Base-by-base conservation (phyloP, 768 basidiomycete species). In the Suillus decipiens region DNA sequence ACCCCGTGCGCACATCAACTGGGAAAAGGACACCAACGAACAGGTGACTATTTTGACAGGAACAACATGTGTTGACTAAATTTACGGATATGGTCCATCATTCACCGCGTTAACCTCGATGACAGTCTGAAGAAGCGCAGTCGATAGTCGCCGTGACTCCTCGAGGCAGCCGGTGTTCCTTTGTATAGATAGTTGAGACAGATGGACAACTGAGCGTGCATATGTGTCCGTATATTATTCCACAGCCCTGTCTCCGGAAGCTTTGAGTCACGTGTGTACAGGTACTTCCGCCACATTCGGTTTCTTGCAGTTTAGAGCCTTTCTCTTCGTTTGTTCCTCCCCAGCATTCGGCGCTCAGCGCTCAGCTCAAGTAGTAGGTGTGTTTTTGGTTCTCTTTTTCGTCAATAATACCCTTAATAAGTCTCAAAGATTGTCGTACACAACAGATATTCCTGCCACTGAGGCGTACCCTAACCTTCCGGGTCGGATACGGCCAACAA, bases 221-320 rank as follows among this genome's bases (percentile, higher is more conserved):
- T 67, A 69, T 64, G 70, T 65, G 68, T 73, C 71, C 64, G 41
- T 61, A 72, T 66, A 71, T 66, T 61, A 61, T 5, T 55, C 34
- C 50, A 41, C 34, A 56, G 47, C 45, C 34, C 41, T 39, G 39
- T 41, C 43, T 17, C 15, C 48, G 37, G 55, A 36, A 17, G 15
- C 34, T 61, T 65, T 60, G 50, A 19, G 61, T 64, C 66, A 67
- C 66, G 66, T 67, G 66, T 61, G 33, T 17, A 33, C 14, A n/a
- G 19, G 36, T 61, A 34, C 41, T 64, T 43, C 59, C 60, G 65
- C 66, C 66, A 42, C 66, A 61, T 64, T 61, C 63, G 63, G 63
- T 66, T 51, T 60, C 63, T 55, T 59, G 45, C 62, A 64, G 31
- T 48, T 64, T 55, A 53, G 50, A 64, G 62, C 47, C 63, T 67